Evolutionary conservation across 805 yeast genomes (phyloP), one percentile per base, ranked within the genome.

Genomic region (Candida morakotiae): DNA sequence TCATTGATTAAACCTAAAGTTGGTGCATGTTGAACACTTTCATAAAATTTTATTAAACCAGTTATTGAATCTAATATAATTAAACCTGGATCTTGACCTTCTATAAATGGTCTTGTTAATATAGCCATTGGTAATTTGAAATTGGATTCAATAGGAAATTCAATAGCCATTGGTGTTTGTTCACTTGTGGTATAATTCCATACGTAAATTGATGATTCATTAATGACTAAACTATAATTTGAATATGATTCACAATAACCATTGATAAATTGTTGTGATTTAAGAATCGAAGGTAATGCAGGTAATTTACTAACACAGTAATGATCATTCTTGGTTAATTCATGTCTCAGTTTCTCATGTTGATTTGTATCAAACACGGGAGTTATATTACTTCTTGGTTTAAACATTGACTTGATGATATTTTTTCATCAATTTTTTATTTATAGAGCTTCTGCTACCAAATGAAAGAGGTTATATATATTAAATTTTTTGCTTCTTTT

Each of bases 101-200:
- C n/a, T 11, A 24, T 56, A 5, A 77, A 58, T 3, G 91, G 81
- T 9, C 69, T 52, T 1, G 85, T 76, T 25, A 85, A 56, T 4
- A 73, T 67, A 1, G 83, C 85, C 38, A 79, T 55, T 1, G 83
- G 81, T 23, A 56, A 31, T 3, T 43, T 37, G 24, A 62, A 45
- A 19, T 31, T 28, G 11, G 50, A 31, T 9, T 56, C 62, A 25
- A 69, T 56, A 2, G 73, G 77, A 40, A 81, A 75, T 40, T 77
- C 74, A 28, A 75, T 63, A 2, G 81, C 71, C 10, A 73, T 55
- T 0, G 93, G 87, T 1, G 69, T 58, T 21, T 67, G 63, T 46
- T 84, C 87, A 9, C 74, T 72, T 1, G 87, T 73, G 37, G 68
- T 64, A 52, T 81, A 83, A 37, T 73, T 67, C 89, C 95, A 88